phyloP scores from a whole-genome alignment of 2,329 filamentous ascomycete genomes.

The Ophiocordyceps camponoti-saundersi region DNA sequence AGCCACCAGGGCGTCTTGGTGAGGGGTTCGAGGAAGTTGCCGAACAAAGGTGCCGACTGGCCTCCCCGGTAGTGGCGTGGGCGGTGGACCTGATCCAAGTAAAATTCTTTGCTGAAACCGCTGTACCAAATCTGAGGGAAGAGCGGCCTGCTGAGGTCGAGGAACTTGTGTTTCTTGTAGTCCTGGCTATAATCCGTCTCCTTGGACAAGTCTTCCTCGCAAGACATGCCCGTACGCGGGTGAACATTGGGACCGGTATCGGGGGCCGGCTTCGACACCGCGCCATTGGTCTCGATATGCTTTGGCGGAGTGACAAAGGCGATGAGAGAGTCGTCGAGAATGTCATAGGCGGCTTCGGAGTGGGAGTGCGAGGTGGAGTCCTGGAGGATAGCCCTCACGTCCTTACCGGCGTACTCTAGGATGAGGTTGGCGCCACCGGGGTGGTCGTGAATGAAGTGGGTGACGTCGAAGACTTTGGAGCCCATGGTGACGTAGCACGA shows the following conservation, averaged over 20 bases:
- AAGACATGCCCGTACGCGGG: constrained; percentile 72
- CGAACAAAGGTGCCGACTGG: constrained; percentile 81
- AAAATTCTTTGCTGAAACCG: constrained; percentile 88
- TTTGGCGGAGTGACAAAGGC: constrained; percentile 58
- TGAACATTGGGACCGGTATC: constrained; percentile 21
- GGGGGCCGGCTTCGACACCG: constrained; percentile 4
- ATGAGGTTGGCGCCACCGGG: constrained; percentile 82
- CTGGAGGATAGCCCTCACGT: constrained; percentile 66
- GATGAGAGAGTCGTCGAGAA: constrained; percentile 72
- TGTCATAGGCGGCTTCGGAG: constrained; percentile 87
- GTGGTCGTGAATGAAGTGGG: constrained; percentile 76
- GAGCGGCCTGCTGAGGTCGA: constrained; percentile 73
- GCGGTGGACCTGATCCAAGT: constrained; percentile 87
- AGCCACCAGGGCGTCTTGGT: constrained; percentile 92
- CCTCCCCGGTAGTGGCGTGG: constrained; percentile 93
- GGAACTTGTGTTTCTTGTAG: constrained; percentile 83
- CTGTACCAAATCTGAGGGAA: constrained; percentile 78
- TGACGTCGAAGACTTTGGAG: constrained; percentile 86
- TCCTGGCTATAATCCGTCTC: constrained; percentile 66
- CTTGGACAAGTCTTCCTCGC: constrained; percentile 67
- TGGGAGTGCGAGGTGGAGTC: constrained; percentile 73
- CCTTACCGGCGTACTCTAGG: constrained; percentile 77
- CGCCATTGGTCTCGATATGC: constrained; percentile 15
- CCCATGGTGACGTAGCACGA: constrained; percentile 91
- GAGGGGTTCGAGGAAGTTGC: constrained; percentile 96